Conservation (phyloP, 129 eudicot species). For the Gnaphalium uliginosum region DNA sequence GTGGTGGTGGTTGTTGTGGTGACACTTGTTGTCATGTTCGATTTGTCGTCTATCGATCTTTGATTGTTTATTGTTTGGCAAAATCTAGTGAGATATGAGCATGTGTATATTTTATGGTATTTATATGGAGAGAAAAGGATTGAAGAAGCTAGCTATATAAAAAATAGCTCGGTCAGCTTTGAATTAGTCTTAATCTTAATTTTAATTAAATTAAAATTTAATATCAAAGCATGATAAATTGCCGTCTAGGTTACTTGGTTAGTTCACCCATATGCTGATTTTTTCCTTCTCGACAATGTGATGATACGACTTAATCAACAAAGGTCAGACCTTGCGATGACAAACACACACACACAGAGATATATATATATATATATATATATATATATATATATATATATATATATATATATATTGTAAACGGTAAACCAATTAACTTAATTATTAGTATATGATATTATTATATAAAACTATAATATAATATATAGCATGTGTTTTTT, state of each 20-base stretch:
- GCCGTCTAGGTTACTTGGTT: slow-evolving; percentile 33
- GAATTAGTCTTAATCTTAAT: slow-evolving; percentile 24
- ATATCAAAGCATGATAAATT: slow-evolving; percentile 15
- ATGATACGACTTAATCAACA: slow-evolving; percentile 22
- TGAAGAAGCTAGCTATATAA: not conserved
- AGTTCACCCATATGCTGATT: slow-evolving; percentile 27
- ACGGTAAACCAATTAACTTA: no score
- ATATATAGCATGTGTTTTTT: no score
- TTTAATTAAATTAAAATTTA: not conserved
- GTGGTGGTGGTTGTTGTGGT: slow-evolving; percentile 4
- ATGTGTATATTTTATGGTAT: not conserved
- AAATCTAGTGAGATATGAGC: not conserved
- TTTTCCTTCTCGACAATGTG: slow-evolving; percentile 17
- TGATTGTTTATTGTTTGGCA: not conserved
- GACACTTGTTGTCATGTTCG: slow-evolving; percentile 5
- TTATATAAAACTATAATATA: no score
- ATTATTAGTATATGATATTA: no score
- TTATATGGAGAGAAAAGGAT: not conserved
- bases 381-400: no score
- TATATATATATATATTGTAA: no score
- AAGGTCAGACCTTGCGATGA: not conserved
- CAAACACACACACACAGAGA: no score
- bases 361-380: no score
- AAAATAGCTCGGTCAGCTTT: slow-evolving; percentile 29
- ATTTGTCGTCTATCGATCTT: not conserved